Conservation (phyloP, 2,329 filamentous ascomycete species). For the Paecilomyces niveus region DNA sequence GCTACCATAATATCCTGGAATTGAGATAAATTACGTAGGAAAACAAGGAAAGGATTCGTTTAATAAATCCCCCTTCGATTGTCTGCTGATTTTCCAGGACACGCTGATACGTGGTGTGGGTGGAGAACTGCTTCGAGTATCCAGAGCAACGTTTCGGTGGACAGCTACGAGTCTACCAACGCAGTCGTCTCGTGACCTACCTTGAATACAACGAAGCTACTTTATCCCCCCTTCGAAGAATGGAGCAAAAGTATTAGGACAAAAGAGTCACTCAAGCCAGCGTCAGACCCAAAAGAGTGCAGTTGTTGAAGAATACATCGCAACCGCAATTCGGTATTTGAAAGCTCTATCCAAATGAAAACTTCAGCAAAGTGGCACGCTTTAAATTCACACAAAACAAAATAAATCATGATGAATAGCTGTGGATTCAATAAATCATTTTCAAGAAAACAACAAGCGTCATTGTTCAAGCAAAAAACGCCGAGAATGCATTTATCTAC, state of each 20-base stretch:
- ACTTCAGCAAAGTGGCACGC: too few relatives aligned
- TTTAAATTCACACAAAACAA: too few relatives aligned
- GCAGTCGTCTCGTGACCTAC: background rate
- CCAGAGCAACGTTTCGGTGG: background rate
- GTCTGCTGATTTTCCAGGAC: background rate
- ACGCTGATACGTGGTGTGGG: background rate
- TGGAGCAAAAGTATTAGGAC: too few relatives aligned
- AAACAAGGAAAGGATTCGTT: background rate
- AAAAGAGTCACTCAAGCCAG: too few relatives aligned
- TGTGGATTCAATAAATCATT: background rate
- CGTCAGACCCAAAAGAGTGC: too few relatives aligned
- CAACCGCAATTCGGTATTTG: too few relatives aligned
- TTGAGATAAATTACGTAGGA: too few relatives aligned
- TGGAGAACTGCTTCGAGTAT: background rate
- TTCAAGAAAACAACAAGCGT: slow-evolving; percentile 4
- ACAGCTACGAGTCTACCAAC: slow-evolving; percentile 12
- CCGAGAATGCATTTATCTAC: slow-evolving; percentile 37
- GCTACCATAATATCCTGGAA: too few relatives aligned
- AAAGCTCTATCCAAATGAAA: too few relatives aligned
- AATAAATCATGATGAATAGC: background rate
- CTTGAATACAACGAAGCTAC: background rate
- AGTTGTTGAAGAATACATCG: too few relatives aligned
- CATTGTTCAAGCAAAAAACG: slow-evolving; percentile 14
- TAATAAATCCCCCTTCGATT: background rate
- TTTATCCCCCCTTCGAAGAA: too few relatives aligned